Base-by-base conservation (phyloP, 129 eudicot genomes). In the Smallanthus sonchifolius region DNA sequence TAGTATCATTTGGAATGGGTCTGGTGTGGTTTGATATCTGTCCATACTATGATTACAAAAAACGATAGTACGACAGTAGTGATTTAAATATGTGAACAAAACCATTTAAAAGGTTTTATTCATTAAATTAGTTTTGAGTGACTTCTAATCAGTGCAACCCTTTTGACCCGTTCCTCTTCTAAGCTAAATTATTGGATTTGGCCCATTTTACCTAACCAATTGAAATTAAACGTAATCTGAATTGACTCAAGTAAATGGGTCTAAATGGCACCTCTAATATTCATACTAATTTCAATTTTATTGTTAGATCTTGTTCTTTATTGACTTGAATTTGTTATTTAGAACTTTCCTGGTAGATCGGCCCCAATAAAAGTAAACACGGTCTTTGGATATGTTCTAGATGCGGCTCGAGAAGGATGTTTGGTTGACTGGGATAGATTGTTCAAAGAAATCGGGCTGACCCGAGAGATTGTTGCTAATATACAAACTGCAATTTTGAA, bases 371-470 rank as follows among this genome's bases (percentile, higher is more conserved):
- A 89, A 76, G 96, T 78, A 67, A 64, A 70, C 70, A 92, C 98
- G 7, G 95, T 89, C 28, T 62, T 76, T 30, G 86, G 84, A 44
- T 92, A 92, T 69, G 77, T 92, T 39, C 77, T 92, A 4, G 98
- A 92, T 79, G 98, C 98, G n/a, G 94, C 85, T 14, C 85, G 70
- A 60, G 90, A 87, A 67, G 98, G 98, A 60, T 86, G 82, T 49
- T 37, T 20, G 19, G 44, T 86, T 74, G 88, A 91, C 65, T 92
- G 98, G 98, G 42, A 78, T 60, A 84, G 96, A 75, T 74, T 92
- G 45, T 82, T 76, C 63, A 77, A 73, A 64, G 98, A 92, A 80
- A 69, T 84, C 34, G 95, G 89, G 38, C 17, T 92, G 61, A 84
- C 92, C 45, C 80, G 47, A 64, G 84, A 83, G 57, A 81, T 73